phyloP scores from a whole-genome alignment of 805 yeast species.

The Starmerella ratchasimensis region DNA sequence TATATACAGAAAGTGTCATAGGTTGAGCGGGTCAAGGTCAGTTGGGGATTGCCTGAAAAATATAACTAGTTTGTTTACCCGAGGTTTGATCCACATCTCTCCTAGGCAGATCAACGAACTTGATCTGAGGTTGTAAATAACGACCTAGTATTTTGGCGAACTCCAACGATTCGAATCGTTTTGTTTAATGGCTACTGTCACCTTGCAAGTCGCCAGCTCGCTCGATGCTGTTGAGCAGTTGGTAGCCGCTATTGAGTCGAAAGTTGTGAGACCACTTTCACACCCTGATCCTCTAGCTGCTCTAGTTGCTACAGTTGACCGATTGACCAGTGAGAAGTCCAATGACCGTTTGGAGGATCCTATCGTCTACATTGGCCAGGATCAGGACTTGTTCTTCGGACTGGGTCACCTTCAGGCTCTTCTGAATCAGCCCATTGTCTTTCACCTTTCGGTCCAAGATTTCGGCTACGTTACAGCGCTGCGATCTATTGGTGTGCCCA shows the following conservation, averaged over 20 bases:
- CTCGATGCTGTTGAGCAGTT: constrained; percentile 14
- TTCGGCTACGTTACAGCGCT: constrained; percentile 56
- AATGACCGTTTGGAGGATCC: not conserved
- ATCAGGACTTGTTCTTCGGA: constrained; percentile 16
- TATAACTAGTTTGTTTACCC: no score
- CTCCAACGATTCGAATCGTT: not conserved
- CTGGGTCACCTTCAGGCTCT: constrained; percentile 16
- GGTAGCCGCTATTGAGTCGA: constrained; percentile 12
- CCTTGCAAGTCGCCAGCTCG: constrained; percentile 7
- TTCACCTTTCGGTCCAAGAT: constrained; percentile 34
- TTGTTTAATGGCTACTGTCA: constrained; percentile 1
- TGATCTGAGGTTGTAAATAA: no score
- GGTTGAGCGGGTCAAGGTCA: no score
- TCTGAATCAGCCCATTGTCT: constrained; percentile 13
- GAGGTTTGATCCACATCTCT: no score
- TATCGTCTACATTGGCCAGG: constrained; percentile 14
- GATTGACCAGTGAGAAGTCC: not conserved
- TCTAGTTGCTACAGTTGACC: constrained; percentile 12
- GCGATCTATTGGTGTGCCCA: constrained; percentile 52
- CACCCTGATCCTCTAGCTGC: constrained; percentile 16
- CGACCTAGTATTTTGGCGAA: no score
- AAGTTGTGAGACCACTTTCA: constrained; percentile 4
- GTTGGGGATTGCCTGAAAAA: no score
- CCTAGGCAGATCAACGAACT: no score
- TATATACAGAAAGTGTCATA: constrained; percentile 1